A percentile compares a stretch with the other conserved stretches of the same genome.
These are phyloP conservation scores for Podospora sp. DNA, from an alignment of 495 filamentous ascomycete species.

Conservation along the genomic window DNA sequence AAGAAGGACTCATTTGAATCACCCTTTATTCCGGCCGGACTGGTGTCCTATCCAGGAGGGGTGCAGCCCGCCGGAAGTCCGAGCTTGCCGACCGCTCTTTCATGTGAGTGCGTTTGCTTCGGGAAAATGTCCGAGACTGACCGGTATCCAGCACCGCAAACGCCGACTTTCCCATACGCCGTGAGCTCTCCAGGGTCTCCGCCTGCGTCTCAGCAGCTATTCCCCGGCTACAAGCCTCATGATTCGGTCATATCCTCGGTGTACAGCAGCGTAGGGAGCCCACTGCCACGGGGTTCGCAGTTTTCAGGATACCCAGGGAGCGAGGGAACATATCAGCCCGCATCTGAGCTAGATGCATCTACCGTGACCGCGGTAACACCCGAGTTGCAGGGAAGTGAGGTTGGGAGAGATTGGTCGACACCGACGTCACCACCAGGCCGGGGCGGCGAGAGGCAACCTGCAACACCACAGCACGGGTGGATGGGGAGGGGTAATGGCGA, in stretches of 20 bases:
- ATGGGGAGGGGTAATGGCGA: background rate
- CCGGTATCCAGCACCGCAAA: background rate
- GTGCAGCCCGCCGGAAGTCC: background rate
- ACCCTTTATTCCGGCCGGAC: background rate
- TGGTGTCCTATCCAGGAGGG: background rate
- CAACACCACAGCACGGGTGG: background rate
- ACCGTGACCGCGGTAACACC: background rate
- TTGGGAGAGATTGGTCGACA: background rate
- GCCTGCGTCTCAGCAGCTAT: background rate
- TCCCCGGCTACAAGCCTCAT: background rate
- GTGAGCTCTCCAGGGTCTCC: background rate
- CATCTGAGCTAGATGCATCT: background rate
- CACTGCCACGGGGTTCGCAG: background rate
- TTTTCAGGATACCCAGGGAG: background rate
- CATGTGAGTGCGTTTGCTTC: background rate
- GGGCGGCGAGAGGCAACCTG: background rate
- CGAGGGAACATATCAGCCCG: background rate
- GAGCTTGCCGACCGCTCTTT: background rate
- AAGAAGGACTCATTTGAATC: slow-evolving; percentile 7
- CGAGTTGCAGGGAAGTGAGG: background rate
- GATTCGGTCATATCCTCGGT: background rate
- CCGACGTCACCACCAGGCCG: background rate
- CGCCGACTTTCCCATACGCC: background rate
- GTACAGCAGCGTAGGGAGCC: background rate
- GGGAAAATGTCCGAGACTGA: background rate